Evolutionary conservation across 768 basidiomycete genomes (phyloP), one percentile per base, ranked within the genome.

Genomic region (Dioszegia crocea): DNA sequence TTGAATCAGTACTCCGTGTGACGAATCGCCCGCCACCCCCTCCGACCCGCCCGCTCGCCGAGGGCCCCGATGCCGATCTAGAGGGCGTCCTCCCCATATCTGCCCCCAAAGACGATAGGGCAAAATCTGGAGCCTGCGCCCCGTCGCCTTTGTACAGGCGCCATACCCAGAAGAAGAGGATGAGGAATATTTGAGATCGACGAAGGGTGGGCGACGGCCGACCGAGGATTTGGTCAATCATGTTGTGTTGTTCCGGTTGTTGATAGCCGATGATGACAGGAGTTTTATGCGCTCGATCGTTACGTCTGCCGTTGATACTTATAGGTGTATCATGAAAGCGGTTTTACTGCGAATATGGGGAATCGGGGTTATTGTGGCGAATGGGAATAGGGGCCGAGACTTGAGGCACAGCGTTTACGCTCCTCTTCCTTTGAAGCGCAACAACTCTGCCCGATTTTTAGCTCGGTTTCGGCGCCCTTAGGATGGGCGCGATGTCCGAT

Each of bases 171-270:
- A 97, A 96, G 76, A 89, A 69, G 62, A 96, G 83, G 66, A 96
- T 89, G 47, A 96, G 81, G 70, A 93, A 86, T 52, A 96, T 90
- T 86, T 98, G 91, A 2, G 86, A 78, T 40, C 92, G 84, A 76
- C 90, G 92, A 87, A 91, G 92, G n/a, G 86, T 84, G 11, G 88
- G 85, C 73, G 81, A 91, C 1, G 93, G 93, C 23, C 87, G 84
- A 48, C 93, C 93, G 4, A 90, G 78, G 38, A 97, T 77, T 74
- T 96, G 91, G 81, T 97, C 93, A 73, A 97, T 89, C 93, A 98
- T 98, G 33, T 12, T 49, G 57, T 21, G 12, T 36, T 5, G 19
- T 17, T 4, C 38, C 14, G n/a, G n/a, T n/a, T n/a, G n/a, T n/a
- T n/a, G n/a, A n/a, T n/a, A n/a, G 19, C 21, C 38, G 27, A 54